Base-by-base conservation (phyloP, 2,329 filamentous ascomycete species). In the Cercospora citrullina region DNA sequence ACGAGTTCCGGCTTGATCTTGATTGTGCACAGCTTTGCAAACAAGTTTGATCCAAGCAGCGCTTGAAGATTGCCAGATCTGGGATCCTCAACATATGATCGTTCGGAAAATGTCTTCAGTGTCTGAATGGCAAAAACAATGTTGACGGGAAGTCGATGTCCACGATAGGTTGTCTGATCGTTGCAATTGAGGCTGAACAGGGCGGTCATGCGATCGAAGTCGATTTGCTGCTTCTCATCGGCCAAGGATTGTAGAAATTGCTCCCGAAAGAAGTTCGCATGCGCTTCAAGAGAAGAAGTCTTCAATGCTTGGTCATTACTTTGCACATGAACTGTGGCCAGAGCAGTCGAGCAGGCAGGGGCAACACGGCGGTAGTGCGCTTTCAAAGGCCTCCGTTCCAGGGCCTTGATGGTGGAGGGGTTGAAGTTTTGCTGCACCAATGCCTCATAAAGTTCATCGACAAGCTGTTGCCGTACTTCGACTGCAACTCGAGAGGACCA, bases 301-400 rank as follows among this genome's bases (percentile, higher is more conserved):
- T 58, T 30, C 14, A 58, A 18, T 14, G 53, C 30, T 30, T 30
- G 7, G 30, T 58, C 53, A n/a, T 5, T 33, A 14, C 53, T 14
- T 14, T 18, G 53, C 53, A 58, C 53, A 31, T 58, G 53, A 5
- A 58, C 26, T 14, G 53, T n/a, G 8, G 53, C 53, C 31, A 65
- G 31, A 2, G 66, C 57, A 10, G 58, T 53, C 16, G 70, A 70
- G 63, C 73, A 73, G n/a, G 68, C 73, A 10, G 69, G 66, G 7
- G 73, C 57, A 30, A 73, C 33, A 6, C 51, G 36, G 16, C 55
- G 57, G 53, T 73, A 71, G 14, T 53, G 36, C 7, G 33, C 16
- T 16, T 39, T 33, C 21, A 75, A 18, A 42, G 72, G 71, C 28
- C 73, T 63, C 23, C 53, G 36, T 23, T 75, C 73, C 30, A 59